A percentile compares a stretch with the other conserved stretches of the same genome.
phyloP scores from a whole-genome alignment of 2,329 filamentous ascomycete genomes.

The Fusarium napiforme region DNA sequence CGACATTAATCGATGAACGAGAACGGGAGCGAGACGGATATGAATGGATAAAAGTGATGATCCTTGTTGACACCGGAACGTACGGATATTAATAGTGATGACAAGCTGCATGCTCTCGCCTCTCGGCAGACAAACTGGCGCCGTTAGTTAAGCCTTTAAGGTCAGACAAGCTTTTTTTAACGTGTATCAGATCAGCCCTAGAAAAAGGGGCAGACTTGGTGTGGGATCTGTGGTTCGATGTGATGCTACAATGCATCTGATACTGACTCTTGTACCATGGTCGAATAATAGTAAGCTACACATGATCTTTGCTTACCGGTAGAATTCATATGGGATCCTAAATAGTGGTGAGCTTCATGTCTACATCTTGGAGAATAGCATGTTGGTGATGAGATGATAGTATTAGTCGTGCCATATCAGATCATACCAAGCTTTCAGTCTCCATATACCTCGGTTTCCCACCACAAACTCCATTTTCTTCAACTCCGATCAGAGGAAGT shows the following conservation, averaged over 20 bases:
- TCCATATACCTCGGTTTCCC: not conserved
- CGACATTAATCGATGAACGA: not conserved
- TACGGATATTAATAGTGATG: slow-evolving; percentile 13
- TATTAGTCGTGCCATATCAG: slow-evolving; percentile 8
- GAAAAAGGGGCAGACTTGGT: slow-evolving; percentile 5
- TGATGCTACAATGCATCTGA: not conserved
- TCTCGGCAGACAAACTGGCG: not conserved
- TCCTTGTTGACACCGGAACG: slow-evolving; percentile 15
- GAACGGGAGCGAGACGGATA: not conserved
- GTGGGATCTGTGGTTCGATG: not conserved
- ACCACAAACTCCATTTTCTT: not conserved
- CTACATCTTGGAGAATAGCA: not conserved
- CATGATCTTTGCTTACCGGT: too few relatives aligned
- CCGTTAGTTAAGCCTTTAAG: not conserved
- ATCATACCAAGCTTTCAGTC: not conserved
- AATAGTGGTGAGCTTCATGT: not conserved
- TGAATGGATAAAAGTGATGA: not conserved
- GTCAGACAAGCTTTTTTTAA: slow-evolving; percentile 32
- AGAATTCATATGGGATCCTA: accelerated
- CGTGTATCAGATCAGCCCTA: slow-evolving; percentile 21
- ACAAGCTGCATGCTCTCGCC: not conserved
- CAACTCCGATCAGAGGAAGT: not conserved
- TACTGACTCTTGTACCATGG: not conserved
- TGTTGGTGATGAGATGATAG: not conserved
- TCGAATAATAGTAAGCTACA: not conserved